Conservation (phyloP, 2,329 filamentous ascomycete genomes). For the Epichloe uncinata region DNA sequence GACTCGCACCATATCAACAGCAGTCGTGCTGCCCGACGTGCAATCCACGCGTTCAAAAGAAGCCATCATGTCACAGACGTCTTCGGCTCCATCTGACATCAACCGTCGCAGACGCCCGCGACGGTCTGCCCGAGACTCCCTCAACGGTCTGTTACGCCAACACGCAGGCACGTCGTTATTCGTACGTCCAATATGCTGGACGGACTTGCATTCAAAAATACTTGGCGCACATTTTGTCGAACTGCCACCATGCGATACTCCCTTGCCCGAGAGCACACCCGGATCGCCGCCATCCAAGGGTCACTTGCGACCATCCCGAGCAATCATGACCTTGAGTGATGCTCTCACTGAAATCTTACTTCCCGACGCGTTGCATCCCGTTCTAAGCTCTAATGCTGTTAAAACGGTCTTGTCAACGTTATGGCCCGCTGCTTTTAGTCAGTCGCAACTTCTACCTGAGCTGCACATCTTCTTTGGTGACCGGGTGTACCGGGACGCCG, state of each 20-base stretch:
- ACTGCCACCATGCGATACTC: conserved; percentile 27
- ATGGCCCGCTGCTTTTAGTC: conserved; percentile 25
- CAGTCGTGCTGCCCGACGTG: conserved; percentile 7
- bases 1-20: background rate
- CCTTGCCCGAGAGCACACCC: conserved; percentile 22
- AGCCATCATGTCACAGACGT: background rate
- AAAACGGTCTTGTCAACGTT: conserved; percentile 31
- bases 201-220: conserved; percentile 34
- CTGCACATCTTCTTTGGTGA: conserved; percentile 37
- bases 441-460: conserved; percentile 21
- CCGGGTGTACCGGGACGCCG: conserved; percentile 28
- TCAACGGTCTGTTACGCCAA: conserved; percentile 38
- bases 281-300: conserved; percentile 23
- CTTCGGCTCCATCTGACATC: background rate
- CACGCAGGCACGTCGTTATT: conserved; percentile 35
- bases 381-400: conserved; percentile 27
- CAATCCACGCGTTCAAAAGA: conserved; percentile 13
- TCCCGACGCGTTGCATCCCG: conserved; percentile 18
- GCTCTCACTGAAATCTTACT: conserved; percentile 31
- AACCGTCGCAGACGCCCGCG: background rate
- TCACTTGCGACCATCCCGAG: conserved; percentile 25
- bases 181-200: conserved; percentile 42
- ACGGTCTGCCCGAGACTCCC: conserved; percentile 32
- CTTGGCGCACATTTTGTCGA: conserved; percentile 35
- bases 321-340: conserved; percentile 28